Base-by-base conservation (phyloP, 225 moss, liverwort and hornwort species). In the Polytrichum formosum region DNA sequence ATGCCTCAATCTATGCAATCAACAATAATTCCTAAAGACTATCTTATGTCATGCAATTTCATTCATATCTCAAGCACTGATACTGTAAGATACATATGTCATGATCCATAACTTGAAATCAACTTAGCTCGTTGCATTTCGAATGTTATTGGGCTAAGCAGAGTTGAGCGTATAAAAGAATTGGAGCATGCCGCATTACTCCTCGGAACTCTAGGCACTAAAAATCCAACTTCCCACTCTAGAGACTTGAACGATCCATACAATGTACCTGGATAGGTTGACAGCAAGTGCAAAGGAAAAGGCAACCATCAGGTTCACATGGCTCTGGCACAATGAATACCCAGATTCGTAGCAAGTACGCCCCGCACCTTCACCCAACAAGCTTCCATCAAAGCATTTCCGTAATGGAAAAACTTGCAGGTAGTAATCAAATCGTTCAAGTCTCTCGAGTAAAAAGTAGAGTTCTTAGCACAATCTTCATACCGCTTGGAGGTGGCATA, bases 371-470 rank as follows among this genome's bases (percentile, higher is more conserved):
- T 23, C 5, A 3, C 54, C 81, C 84, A 85, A 0, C 81, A 72
- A 7, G 55, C 35, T 13, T 78, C 78, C 78, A 81, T 75, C 7
- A 68, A 55, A 2, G 78, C 53, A 5, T 60, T 81, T 25, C 75
- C 55, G 70, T 72, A 76, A 2, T 81, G 78, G 54, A 81, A 85
- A 35, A 85, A 55, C 16, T 67, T 75, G 68, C 61, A 61, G 9
- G 18, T 60, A 4, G 53, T 33, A 6, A 54, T 21, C 18, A 6
- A 27, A 18, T 30, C 30, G 30, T 30, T 30, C 6, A 30, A 6
- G 30, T 30, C 30, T 30, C 6, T 70, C 0, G 68, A 30, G 30
- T 30, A 30, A 6, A 30, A 6, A 5, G 30, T 30, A 2, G 64
- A 54, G 18, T 20, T 10, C 28, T 2, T 62, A 33, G 4, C 9